Percentiles rank a stretch among this genome's conserved stretches.
Evolutionary conservation across 495 filamentous ascomycete species (phyloP).

Genomic region (Saxophila tyrrhenica): DNA sequence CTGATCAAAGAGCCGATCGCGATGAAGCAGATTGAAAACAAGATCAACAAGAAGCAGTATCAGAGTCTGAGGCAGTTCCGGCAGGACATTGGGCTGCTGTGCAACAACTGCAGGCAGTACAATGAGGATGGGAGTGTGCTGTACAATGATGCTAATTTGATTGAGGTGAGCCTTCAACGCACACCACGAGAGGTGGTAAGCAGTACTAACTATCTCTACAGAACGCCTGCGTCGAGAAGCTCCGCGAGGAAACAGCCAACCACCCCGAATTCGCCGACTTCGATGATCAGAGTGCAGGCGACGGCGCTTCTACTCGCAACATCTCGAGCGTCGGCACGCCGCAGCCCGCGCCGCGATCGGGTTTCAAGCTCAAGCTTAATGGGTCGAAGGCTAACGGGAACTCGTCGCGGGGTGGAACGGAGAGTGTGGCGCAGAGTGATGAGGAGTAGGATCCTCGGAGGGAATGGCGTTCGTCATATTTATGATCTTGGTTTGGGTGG

Average conservation of each 20-base stretch:
- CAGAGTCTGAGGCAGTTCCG: conserved; percentile 66
- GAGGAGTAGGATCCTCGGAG: background rate
- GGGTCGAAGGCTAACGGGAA: conserved; percentile 7
- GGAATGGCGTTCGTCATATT: background rate
- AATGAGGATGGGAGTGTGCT: conserved; percentile 90
- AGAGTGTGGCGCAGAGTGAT: conserved; percentile 1
- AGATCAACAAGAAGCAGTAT: conserved; percentile 91
- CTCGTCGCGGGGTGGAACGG: conserved; percentile 9
- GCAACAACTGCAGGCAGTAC: conserved; percentile 83
- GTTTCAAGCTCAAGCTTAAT: conserved; percentile 21
- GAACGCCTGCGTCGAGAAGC: conserved; percentile 46
- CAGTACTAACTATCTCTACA: conserved; percentile 39
- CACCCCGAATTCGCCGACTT: conserved; percentile 65
- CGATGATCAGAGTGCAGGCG: conserved; percentile 44
- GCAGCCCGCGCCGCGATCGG: conserved; percentile 18
- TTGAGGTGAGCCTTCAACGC: conserved; percentile 57
- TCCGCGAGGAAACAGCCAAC: conserved; percentile 56
- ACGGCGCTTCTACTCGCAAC: conserved; percentile 55
- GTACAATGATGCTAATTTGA: conserved; percentile 82
- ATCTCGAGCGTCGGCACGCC: conserved; percentile 62
- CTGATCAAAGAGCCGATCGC: conserved; percentile 85
- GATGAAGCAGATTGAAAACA: conserved; percentile 84
- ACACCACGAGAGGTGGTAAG: background rate
- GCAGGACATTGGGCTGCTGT: conserved; percentile 70
- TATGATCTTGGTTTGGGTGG: background rate